A percentile compares a stretch with the other conserved stretches of the same genome.
phyloP scores from a whole-genome alignment of 2,329 filamentous ascomycete genomes.

The Calonectria montana region DNA sequence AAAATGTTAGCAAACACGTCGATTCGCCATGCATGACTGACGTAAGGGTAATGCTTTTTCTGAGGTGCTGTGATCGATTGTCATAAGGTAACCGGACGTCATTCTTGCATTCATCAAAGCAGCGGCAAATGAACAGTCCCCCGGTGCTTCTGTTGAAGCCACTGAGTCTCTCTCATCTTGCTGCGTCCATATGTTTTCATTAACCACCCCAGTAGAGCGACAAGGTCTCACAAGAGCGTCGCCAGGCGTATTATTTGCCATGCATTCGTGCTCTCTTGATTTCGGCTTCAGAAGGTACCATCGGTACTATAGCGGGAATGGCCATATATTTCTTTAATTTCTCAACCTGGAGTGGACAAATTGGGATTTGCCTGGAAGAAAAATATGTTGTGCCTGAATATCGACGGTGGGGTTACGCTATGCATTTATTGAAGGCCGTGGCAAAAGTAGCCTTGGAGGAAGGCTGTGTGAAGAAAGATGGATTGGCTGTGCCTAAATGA shows the following conservation, averaged over 20 bases:
- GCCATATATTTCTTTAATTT: constrained; percentile 6
- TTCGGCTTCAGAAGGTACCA: not conserved
- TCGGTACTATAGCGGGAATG: not conserved
- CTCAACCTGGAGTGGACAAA: not conserved
- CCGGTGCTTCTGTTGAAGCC: not conserved
- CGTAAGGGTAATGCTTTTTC: not conserved
- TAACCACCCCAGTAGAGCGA: not conserved
- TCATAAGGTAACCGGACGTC: not conserved
- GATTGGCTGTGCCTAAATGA: constrained; percentile 1
- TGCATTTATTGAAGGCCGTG: not conserved
- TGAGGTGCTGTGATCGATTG: not conserved
- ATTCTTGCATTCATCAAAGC: not conserved
- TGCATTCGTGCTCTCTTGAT: not conserved
- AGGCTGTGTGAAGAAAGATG: constrained; percentile 9
- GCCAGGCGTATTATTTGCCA: not conserved
- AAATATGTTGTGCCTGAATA: not conserved
- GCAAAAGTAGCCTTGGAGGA: not conserved
- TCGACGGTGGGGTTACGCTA: constrained; percentile 3
- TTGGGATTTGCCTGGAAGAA: not conserved
- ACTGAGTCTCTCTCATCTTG: not conserved
- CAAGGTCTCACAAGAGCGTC: not conserved
- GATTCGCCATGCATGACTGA: not conserved
- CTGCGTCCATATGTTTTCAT: not conserved
- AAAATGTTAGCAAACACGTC: not conserved
- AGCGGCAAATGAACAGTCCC: not conserved